These are phyloP conservation scores for Botrytis aclada DNA, from an alignment of 2,329 filamentous ascomycete genomes.

Conservation along the genomic window DNA sequence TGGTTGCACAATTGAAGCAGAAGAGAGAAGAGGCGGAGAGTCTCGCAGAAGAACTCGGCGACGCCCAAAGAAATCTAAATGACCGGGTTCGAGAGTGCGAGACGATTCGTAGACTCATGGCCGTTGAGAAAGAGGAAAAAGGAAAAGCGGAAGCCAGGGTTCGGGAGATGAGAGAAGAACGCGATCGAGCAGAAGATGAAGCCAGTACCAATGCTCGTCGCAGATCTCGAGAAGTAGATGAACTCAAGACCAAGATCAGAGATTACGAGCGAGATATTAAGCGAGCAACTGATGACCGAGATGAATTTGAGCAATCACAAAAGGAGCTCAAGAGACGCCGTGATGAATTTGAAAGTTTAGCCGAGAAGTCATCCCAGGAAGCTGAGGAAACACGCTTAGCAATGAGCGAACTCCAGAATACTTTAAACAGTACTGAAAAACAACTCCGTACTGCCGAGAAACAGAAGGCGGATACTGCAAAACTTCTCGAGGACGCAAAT, in stretches of 20 bases:
- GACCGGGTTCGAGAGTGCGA: constrained; percentile 90
- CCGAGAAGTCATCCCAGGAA: constrained; percentile 69
- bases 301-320: constrained; percentile 71
- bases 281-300: constrained; percentile 67
- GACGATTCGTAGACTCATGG: constrained; percentile 86
- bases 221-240: constrained; percentile 79
- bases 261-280: constrained; percentile 79
- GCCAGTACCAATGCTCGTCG: constrained; percentile 73
- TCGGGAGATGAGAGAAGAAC: constrained; percentile 87
- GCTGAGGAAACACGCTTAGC: constrained; percentile 71
- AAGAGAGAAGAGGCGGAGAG: constrained; percentile 76
- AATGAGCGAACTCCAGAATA: constrained; percentile 72
- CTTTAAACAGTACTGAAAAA: constrained; percentile 82
- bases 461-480: constrained; percentile 72
- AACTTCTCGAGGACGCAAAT: constrained; percentile 74
- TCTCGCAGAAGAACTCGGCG: constrained; percentile 86
- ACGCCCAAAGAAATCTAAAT: constrained; percentile 79
- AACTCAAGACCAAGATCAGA: constrained; percentile 72
- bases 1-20: constrained; percentile 89
- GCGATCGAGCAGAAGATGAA: constrained; percentile 90
- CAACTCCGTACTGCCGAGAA: constrained; percentile 81
- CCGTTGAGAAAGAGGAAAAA: constrained; percentile 84
- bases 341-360: constrained; percentile 71
- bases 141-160: constrained; percentile 76
- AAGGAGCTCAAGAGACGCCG: constrained; percentile 70